These are phyloP conservation scores for Corynespora cassiicola DNA, from an alignment of 2,329 filamentous ascomycete species.

Conservation along the genomic window DNA sequence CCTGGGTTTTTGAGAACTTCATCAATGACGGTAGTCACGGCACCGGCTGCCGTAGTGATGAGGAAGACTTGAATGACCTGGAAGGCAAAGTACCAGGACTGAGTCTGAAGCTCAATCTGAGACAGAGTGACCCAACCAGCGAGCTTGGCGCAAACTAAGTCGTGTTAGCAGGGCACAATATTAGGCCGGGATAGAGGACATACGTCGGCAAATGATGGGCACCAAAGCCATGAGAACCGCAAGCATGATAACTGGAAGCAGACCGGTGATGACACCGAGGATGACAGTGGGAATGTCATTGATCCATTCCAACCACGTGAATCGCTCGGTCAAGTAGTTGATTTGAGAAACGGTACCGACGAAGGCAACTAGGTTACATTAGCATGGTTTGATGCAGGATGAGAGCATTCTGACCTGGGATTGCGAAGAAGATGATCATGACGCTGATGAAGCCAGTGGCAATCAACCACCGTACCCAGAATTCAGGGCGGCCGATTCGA, in stretches of 20 bases:
- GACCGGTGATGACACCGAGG: constrained; percentile 54
- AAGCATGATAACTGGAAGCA: constrained; percentile 51
- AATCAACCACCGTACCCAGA: constrained; percentile 34
- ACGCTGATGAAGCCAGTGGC: constrained; percentile 48
- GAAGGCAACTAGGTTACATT: constrained; percentile 44
- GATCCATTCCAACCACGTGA: constrained; percentile 51
- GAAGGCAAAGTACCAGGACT: constrained; percentile 92
- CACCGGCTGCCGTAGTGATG: constrained; percentile 80
- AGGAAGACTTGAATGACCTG: constrained; percentile 95
- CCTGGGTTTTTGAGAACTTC: constrained; percentile 69
- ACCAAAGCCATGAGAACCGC: constrained; percentile 53
- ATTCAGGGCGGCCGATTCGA: constrained; percentile 43
- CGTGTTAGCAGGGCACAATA: constrained; percentile 14
- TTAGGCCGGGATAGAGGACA: constrained; percentile 7
- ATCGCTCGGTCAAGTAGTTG: constrained; percentile 48
- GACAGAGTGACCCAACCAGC: constrained; percentile 48
- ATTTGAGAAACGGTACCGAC: constrained; percentile 54
- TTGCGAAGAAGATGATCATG: constrained; percentile 54
- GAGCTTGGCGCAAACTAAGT: constrained; percentile 42
- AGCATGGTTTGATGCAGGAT: constrained; percentile 6
- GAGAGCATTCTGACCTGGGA: constrained; percentile 38
- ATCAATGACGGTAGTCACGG: constrained; percentile 67
- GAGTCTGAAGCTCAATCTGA: constrained; percentile 72
- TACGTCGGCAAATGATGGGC: constrained; percentile 49
- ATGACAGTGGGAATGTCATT: constrained; percentile 48